Base-by-base conservation (phyloP, 1,139 yeast genomes). In the Debaryomyces nepalensis region DNA sequence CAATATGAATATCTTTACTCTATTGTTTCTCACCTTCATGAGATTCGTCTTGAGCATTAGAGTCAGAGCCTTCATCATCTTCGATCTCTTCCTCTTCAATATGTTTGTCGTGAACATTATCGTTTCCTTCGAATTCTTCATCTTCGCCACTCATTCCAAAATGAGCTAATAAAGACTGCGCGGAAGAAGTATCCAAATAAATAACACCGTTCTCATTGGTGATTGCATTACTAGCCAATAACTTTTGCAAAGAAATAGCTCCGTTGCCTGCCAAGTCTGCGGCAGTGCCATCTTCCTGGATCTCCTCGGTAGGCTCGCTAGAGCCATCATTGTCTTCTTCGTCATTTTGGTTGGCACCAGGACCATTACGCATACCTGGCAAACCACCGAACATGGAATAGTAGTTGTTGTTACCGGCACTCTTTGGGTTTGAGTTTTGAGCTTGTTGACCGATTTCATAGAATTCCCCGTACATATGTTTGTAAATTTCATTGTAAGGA, bases 171-270 rank as follows among this genome's bases (percentile, higher is more conserved):
- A 76, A 60, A 5, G 75, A 69, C 54, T 73, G 77, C 11, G 79
- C 78, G 12, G 76, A 69, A 31, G 73, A 65, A 6, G 77, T 72
- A 53, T 77, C 82, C 50, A 77, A 66, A 54, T 77, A 77, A 41
- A 75, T 75, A 11, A 77, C 81, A n/a, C 81, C 82, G 51, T 77
- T 76, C 54, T 77, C 81, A 51, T 71, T 76, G 42, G 81, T 75
- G 48, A 77, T 67, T 14, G 79, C 78, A 55, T 75, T 76, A 43
- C 75, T 71, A 35, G 78, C 75, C 46, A 77, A 68, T 53, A 77
- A 64, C 54, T 75, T 77, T 56, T 75, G 80, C 51, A 77, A 74
- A 4, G 81, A 73, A 41, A 75, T 72, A 40, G 79, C 76, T 7
- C 75, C 74, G 45, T 62, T 66, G n/a, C 56, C 58, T 20, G 59